Evolutionary conservation across 73 alveolate genomes (phyloP).

Genomic region (Halteria grandinella): DNA sequence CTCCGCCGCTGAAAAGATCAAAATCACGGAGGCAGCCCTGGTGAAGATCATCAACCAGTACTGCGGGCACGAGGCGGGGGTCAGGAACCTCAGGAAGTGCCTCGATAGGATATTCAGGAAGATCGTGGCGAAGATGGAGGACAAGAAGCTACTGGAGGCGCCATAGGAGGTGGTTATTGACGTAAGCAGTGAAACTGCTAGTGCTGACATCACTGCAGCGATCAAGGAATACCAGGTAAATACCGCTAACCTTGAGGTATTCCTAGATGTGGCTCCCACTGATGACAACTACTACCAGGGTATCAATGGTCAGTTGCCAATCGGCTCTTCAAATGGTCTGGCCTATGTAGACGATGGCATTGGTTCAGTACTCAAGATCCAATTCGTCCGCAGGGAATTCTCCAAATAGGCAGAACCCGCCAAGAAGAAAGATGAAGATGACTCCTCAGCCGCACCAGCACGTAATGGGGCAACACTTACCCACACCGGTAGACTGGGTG

Average conservation of each 20-base stretch:
- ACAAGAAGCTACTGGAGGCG: slow-evolving; percentile 45
- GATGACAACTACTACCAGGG: slow-evolving; percentile 65
- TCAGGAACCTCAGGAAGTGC: slow-evolving; percentile 83
- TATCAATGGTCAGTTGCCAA: slow-evolving; percentile 54
- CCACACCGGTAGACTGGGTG: slow-evolving; percentile 81
- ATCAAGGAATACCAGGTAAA: slow-evolving; percentile 57
- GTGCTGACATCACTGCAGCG: neutral
- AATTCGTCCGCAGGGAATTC: slow-evolving; percentile 55
- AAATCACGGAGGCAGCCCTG: slow-evolving; percentile 54
- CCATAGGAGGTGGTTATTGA: slow-evolving; percentile 7
- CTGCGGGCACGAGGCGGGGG: slow-evolving; percentile 86
- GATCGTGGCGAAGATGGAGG: slow-evolving; percentile 74
- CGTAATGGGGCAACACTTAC: too few species aligned
- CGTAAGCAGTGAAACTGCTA: neutral
- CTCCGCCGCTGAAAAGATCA: slow-evolving; percentile 42
- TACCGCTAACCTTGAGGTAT: slow-evolving; percentile 54
- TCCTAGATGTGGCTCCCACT: slow-evolving; percentile 64
- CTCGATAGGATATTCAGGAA: slow-evolving; percentile 81
- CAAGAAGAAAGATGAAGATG: neutral
- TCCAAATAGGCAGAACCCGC: neutral
- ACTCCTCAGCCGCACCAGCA: too few species aligned
- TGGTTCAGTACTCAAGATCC: slow-evolving; percentile 67
- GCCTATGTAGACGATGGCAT: slow-evolving; percentile 74
- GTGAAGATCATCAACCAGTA: slow-evolving; percentile 60
- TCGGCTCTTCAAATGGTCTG: slow-evolving; percentile 65